A percentile compares a stretch with the other conserved stretches of the same genome.
These are phyloP conservation scores for Arctostaphylos glauca DNA, from an alignment of 148 eudicot species.

Conservation along the genomic window DNA sequence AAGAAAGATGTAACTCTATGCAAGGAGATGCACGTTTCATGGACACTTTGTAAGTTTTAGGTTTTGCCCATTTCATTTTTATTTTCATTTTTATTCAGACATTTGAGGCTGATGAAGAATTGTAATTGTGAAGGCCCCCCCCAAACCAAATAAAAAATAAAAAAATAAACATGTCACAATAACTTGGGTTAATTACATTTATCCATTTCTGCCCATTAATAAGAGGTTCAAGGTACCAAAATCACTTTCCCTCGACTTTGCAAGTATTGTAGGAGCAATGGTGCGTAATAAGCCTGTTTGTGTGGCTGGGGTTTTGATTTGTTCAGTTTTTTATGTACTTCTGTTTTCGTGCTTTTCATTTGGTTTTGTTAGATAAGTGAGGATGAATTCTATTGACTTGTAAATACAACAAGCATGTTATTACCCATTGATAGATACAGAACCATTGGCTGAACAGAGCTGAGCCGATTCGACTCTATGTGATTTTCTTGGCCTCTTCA, in stretches of 20 bases:
- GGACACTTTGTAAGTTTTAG: neutral
- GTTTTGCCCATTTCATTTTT: neutral
- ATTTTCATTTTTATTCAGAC: neutral
- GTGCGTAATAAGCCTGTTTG: too few species aligned
- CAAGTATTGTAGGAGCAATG: neutral
- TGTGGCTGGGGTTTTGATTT: too few species aligned
- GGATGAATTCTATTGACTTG: too few species aligned
- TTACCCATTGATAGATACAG: too few species aligned
- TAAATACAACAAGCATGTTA: too few species aligned
- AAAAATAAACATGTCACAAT: neutral
- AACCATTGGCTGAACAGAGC: too few species aligned
- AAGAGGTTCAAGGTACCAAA: neutral
- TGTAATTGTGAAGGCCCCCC: too few species aligned
- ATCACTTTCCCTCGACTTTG: neutral
- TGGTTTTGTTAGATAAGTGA: neutral
- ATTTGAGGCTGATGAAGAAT: neutral
- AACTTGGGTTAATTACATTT: neutral
- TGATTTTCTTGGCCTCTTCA: too few species aligned
- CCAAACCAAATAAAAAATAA: neutral
- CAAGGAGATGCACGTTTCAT: neutral
- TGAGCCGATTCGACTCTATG: too few species aligned
- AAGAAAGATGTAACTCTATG: neutral
- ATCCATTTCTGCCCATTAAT: neutral
- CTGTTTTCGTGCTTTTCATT: neutral
- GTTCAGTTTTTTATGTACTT: neutral